phyloP scores from a whole-genome alignment of 257 asterid species.

The Ehretia macrophylla region DNA sequence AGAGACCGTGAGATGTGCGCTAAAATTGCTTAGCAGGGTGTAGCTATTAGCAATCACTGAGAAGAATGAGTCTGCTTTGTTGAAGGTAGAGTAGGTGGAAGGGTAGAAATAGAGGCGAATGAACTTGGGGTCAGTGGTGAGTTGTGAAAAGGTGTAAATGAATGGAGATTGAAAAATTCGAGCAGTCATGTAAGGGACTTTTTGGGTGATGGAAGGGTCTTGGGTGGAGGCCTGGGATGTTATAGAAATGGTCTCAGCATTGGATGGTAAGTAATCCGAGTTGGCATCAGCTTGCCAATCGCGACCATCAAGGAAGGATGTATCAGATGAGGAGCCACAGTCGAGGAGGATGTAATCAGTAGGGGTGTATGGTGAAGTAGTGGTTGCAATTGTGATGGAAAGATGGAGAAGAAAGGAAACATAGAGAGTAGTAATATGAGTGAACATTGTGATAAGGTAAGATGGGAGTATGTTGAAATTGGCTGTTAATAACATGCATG shows the following conservation, averaged over 20 bases:
- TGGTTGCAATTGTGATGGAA: constrained; percentile 1
- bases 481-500: too few species aligned
- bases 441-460: constrained; percentile 16
- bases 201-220: constrained; percentile 13
- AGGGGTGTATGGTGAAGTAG: too few species aligned
- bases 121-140: constrained; percentile 39
- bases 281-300: constrained; percentile 41
- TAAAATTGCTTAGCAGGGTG: constrained; percentile 40
- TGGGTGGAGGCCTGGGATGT: constrained; percentile 10
- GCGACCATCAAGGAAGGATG: constrained; percentile 16
- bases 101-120: constrained; percentile 58
- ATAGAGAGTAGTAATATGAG: constrained; percentile 11
- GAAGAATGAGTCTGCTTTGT: constrained; percentile 22
- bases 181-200: constrained; percentile 37
- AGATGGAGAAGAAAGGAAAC: constrained; percentile 13
- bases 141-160: constrained; percentile 37
- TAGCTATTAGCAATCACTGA: constrained; percentile 30
- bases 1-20: constrained; percentile 23
- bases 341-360: constrained; percentile 43
- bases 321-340: constrained; percentile 18
- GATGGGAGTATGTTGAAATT: too few species aligned
- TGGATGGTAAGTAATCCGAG: constrained; percentile 5
- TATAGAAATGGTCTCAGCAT: not conserved
- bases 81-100: constrained; percentile 16
- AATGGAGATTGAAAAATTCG: constrained; percentile 33